A percentile compares a stretch with the other conserved stretches of the same genome.
Conservation (phyloP, 1,284 basidiomycete genomes). For the Marasmius fiardii region DNA sequence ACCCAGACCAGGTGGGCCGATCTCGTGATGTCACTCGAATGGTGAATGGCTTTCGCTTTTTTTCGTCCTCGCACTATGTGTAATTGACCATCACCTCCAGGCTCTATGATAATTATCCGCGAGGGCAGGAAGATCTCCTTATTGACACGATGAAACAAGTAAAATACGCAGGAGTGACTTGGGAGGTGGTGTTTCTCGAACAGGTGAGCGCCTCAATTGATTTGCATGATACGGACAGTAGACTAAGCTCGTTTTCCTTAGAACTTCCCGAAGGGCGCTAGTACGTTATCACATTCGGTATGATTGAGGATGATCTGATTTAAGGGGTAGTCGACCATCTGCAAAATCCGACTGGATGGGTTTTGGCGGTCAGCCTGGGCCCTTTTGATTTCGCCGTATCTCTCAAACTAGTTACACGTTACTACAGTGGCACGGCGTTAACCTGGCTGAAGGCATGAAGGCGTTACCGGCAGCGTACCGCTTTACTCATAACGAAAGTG, state of each 20-base stretch:
- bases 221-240: not conserved
- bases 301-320: constrained; percentile 20
- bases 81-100: constrained; percentile 22
- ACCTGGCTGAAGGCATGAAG: constrained; percentile 58
- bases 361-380: not conserved
- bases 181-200: constrained; percentile 35
- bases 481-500: constrained; percentile 55
- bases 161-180: constrained; percentile 49
- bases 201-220: constrained; percentile 20
- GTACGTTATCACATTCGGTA: not conserved
- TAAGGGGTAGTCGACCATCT: constrained; percentile 8
- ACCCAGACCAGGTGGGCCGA: constrained; percentile 56
- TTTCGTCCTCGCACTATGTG: not conserved
- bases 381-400: not conserved
- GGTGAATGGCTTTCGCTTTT: no score
- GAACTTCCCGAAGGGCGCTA: not conserved
- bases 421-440: constrained; percentile 52
- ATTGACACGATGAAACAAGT: constrained; percentile 53
- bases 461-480: constrained; percentile 52
- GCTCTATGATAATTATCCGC: constrained; percentile 51
- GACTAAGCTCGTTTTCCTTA: not conserved
- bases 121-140: constrained; percentile 44
- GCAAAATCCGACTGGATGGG: constrained; percentile 30
- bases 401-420: not conserved
- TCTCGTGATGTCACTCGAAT: constrained; percentile 51